A percentile compares a stretch with the other conserved stretches of the same genome.
These are phyloP conservation scores for Pseudogymnoascus sp. DNA, from an alignment of 2,329 filamentous ascomycete genomes.

Conservation along the genomic window DNA sequence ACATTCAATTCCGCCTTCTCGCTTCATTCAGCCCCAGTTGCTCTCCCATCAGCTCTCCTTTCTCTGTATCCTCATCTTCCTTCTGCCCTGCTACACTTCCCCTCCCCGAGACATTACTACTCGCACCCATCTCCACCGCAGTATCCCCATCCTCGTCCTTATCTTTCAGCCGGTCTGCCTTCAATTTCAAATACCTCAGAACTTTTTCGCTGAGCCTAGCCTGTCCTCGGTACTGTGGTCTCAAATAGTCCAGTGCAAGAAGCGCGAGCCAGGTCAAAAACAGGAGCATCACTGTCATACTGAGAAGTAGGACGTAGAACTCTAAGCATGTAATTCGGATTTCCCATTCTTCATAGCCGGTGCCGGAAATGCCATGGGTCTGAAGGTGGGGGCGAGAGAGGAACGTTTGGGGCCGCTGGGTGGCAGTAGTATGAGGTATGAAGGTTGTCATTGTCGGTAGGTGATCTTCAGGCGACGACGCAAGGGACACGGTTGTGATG, in stretches of 20 bases:
- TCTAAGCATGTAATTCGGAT: neutral
- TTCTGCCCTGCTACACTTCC: neutral
- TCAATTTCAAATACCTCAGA: neutral
- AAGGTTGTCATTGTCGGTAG: neutral
- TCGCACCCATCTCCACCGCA: neutral
- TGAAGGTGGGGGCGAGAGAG: neutral
- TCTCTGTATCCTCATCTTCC: neutral
- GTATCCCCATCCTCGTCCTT: neutral
- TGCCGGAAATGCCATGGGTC: neutral
- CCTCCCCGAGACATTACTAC: neutral
- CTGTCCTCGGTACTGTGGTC: neutral
- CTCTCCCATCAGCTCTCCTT: neutral
- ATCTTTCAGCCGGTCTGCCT: neutral
- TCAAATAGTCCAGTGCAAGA: neutral
- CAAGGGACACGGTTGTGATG: neutral
- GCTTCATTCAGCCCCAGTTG: neutral
- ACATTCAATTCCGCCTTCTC: neutral
- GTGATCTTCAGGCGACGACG: too few relatives aligned
- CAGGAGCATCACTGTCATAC: neutral
- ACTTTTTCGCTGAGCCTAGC: neutral
- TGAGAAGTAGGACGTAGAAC: neutral
- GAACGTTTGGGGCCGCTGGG: neutral
- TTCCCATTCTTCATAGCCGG: neutral
- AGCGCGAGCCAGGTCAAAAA: slow-evolving; percentile 3
- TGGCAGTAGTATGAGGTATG: neutral